phyloP scores from a whole-genome alignment of 352 stramenopile genomes.

The Globisporangium camurandrum region DNA sequence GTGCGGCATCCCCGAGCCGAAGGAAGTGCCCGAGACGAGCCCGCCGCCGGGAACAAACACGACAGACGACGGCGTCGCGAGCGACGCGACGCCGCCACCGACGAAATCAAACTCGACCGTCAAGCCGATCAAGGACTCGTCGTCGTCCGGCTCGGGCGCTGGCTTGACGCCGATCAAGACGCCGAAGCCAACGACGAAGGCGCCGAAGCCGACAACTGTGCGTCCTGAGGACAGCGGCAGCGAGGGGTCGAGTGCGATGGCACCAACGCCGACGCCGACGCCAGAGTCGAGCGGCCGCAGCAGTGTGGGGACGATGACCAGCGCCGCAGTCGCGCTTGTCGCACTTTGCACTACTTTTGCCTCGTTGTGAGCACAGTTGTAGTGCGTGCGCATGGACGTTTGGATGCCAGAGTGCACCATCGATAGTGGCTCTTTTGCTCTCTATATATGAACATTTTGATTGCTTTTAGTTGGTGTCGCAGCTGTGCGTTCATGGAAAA shows the following conservation, averaged over 20 bases:
- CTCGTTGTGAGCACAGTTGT: no score
- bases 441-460: background rate
- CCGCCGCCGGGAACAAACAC: constrained; percentile 4
- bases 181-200: background rate
- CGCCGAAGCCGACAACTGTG: background rate
- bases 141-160: constrained; percentile 5
- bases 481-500: background rate
- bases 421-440: background rate
- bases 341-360: background rate
- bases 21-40: constrained; percentile 9
- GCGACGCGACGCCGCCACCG: background rate
- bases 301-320: background rate
- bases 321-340: constrained; percentile 1
- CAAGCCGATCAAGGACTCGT: background rate
- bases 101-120: background rate
- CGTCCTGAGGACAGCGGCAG: background rate
- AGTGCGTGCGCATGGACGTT: no score
- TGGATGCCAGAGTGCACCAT: background rate
- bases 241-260: background rate
- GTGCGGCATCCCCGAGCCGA: constrained; percentile 11
- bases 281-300: no score
- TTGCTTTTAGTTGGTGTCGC: background rate
- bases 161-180: constrained; percentile 1
- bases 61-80: constrained; percentile 2
- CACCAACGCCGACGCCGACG: background rate